A percentile compares a stretch with the other conserved stretches of the same genome.
Evolutionary conservation across 108 stramenopile species (phyloP).

Genomic region (Skeletonema grethae): DNA sequence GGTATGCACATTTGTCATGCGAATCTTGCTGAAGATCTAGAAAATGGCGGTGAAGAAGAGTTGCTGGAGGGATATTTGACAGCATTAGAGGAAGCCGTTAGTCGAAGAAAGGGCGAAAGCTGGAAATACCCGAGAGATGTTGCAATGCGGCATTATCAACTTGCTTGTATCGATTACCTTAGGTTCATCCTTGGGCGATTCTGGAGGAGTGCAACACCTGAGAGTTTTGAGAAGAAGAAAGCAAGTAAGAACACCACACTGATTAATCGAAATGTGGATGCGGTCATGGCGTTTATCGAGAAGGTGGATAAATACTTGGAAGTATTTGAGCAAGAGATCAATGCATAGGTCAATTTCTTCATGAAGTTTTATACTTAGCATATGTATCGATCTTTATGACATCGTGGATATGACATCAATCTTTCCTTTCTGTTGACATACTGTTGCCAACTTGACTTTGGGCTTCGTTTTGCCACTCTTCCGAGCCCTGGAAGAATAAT

Average conservation of each 20-base stretch:
- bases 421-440: not conserved
- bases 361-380: not conserved
- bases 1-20: slow-evolving; percentile 69
- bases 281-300: slow-evolving; percentile 65
- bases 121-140: slow-evolving; percentile 50
- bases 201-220: slow-evolving; percentile 44
- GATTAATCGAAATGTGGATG: slow-evolving; percentile 67
- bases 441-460: slow-evolving; percentile 7
- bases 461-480: not conserved
- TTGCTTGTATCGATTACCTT: slow-evolving; percentile 69
- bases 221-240: slow-evolving; percentile 58
- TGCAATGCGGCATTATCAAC: slow-evolving; percentile 69
- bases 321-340: slow-evolving; percentile 53
- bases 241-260: slow-evolving; percentile 63
- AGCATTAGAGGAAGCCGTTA: slow-evolving; percentile 42
- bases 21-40: slow-evolving; percentile 53
- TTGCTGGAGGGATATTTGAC: slow-evolving; percentile 62
- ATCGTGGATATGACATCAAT: slow-evolving; percentile 23
- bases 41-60: slow-evolving; percentile 59
- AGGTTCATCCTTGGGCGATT: slow-evolving; percentile 53
- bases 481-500: slow-evolving; percentile 48
- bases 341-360: not conserved
- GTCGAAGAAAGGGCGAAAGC: not conserved
- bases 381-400: slow-evolving; percentile 9
- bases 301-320: slow-evolving; percentile 63